Conservation (phyloP, 2,329 filamentous ascomycete species). For the Ophiostoma tasmaniense region DNA sequence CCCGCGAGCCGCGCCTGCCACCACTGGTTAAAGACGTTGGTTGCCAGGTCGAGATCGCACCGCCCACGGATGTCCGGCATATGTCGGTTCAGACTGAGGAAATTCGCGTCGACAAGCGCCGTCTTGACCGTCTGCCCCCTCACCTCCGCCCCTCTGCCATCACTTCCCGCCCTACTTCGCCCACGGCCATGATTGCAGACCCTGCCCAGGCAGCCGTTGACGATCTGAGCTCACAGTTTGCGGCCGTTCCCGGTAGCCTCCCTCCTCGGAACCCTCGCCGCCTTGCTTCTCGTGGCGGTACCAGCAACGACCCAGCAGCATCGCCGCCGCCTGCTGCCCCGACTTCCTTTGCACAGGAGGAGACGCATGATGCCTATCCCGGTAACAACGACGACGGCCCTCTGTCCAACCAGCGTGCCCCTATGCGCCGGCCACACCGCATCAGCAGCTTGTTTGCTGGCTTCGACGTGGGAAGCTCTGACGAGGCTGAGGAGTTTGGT, state of each 20-base stretch:
- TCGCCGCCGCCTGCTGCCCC: constrained; percentile 33
- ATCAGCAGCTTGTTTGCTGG: constrained; percentile 82
- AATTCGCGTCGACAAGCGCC: constrained; percentile 72
- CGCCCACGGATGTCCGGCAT: constrained; percentile 41
- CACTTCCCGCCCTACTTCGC: constrained; percentile 50
- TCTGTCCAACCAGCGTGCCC: constrained; percentile 49
- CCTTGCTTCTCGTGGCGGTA: constrained; percentile 39
- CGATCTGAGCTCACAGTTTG: constrained; percentile 30
- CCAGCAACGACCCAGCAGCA: constrained; percentile 38
- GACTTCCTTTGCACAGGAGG: constrained; percentile 26
- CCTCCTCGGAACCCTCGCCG: constrained; percentile 54
- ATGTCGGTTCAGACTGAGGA: constrained; percentile 73
- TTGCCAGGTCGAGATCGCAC: constrained; percentile 62
- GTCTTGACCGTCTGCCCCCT: constrained; percentile 63
- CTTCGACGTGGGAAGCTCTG: constrained; percentile 64
- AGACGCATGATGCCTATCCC: constrained; percentile 58
- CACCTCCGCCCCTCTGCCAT: constrained; percentile 75
- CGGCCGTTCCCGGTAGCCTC: constrained; percentile 42
- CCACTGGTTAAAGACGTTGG: constrained; percentile 75
- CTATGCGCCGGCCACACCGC: constrained; percentile 61
- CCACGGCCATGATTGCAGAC: constrained; percentile 27
- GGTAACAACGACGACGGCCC: constrained; percentile 76
- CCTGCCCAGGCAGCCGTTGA: constrained; percentile 28
- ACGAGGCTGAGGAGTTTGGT: constrained; percentile 54
- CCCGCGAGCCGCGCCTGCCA: constrained; percentile 63